Evolutionary conservation across 2,329 filamentous ascomycete species (phyloP), one percentile per base, ranked within the genome.

Genomic region (Rachicladosporium sp.): DNA sequence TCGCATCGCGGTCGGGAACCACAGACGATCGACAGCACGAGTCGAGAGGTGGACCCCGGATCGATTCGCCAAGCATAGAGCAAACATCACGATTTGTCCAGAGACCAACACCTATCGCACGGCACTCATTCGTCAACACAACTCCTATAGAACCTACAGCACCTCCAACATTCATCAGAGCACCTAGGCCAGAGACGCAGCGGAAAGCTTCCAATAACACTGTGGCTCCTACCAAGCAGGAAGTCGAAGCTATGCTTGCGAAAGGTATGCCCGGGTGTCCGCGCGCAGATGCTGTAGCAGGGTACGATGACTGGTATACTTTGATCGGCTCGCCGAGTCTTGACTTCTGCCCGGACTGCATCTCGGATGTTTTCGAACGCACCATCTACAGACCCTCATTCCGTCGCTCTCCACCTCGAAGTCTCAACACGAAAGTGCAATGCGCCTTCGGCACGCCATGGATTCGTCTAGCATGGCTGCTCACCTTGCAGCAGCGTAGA

Each of bases 371-470:
- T 6, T 86, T 89, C 48, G 70, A 70, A 10, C 67, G 73, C 15
- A 82, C 83, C 0, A 68, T 74, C 12, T 93, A 83, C 55, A 70
- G 76, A 2, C 68, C 73, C 10, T 67, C 76, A 29, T 86, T 94
- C 51, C 65, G 78, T 8, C 70, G 71, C 3, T 74, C 75, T 29
- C 69, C 75, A 23, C 65, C 69, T 21, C 74, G 77, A 10, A 67
- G 74, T 4, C 64, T 70, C 2, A 70, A 74, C 10, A 66, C 69
- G 31, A 68, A 74, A 34, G 69, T 83, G 6, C 68, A 72, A 34
- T 96, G 89, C 62, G 80, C 87, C 47, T 85, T 95, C 59, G 84
- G 83, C 23, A 71, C 76, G 9, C 75, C 80, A 1, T 95, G 87
- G 85, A 80, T 85, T 51, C 78, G 84, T 21, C 76, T 94, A 31